Base-by-base conservation (phyloP, 2,329 filamentous ascomycete species). In the Penicillium glabrum region DNA sequence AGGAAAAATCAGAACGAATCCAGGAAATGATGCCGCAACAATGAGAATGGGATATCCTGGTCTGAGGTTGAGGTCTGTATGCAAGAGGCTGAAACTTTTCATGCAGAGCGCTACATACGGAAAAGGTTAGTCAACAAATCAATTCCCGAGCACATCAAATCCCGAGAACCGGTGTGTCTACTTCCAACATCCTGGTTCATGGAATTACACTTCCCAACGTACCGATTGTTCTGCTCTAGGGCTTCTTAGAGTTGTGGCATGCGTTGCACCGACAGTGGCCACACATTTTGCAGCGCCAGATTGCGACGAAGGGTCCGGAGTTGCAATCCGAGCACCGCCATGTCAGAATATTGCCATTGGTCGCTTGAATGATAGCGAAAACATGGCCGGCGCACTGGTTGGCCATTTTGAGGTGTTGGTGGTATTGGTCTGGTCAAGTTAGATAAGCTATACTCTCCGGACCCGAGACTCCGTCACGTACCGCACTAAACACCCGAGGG, bases 321-420 rank as follows among this genome's bases (percentile, higher is more conserved):
- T 74, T 76, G 67, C 75, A 77, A 60, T 75, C 71, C 5, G 72
- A 76, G 62, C 75, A 77, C n/a, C 72, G 70, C 75, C 75, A 77
- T 49, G 72, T 73, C 53, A 77, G 65, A 57, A 77, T 76, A 53
- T 75, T 77, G 45, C 75, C 75, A 59, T 77, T 76, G 46, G 72
- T 73, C 11, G 71, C 67, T 60, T 77, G 75, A 35, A 76, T 64
- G 53, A 77, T 75, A 53, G 66, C 69, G 55, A 76, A 76, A 35
- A 65, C 58, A 55, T 77, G 74, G 49, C 72, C 71, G 50, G 72
- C 73, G 54, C 72, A 75, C 53, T 75, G 73, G 60, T 75, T 75
- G 55, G 73, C 73, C 73, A 76, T 76, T 26, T 41, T 14, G 16
- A 29, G 29, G 24, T 27, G 23, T 6, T 14, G n/a, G n/a, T 46